These are phyloP conservation scores for Chaetothyriales sp. DNA, from an alignment of 2,329 filamentous ascomycete genomes.

Conservation along the genomic window DNA sequence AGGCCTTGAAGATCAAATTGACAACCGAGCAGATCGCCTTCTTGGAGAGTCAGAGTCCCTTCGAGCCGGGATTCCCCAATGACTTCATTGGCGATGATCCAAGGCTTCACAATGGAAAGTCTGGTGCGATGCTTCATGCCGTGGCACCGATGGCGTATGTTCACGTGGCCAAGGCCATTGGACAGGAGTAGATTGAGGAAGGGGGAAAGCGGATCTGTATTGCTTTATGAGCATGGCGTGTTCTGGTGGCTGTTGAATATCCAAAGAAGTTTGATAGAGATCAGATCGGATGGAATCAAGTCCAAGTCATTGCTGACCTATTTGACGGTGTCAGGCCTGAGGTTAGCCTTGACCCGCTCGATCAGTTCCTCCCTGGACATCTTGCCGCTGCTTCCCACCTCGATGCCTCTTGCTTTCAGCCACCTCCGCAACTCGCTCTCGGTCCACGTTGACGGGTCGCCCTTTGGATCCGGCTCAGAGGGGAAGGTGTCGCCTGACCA, in stretches of 20 bases:
- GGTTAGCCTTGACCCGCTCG: constrained; percentile 54
- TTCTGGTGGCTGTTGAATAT: too few species aligned
- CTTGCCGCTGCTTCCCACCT: constrained; percentile 41
- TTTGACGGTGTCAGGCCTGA: constrained; percentile 29
- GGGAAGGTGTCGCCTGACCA: constrained; percentile 81
- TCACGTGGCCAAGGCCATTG: constrained; percentile 2
- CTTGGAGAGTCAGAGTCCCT: constrained; percentile 47
- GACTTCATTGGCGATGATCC: constrained; percentile 6
- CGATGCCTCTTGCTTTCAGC: constrained; percentile 57
- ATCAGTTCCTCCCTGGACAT: constrained; percentile 50
- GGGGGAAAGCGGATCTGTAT: not conserved
- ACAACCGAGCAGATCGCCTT: constrained; percentile 47
- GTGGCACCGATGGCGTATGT: constrained; percentile 1
- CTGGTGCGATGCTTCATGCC: not conserved
- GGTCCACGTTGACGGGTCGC: constrained; percentile 60
- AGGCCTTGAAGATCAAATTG: constrained; percentile 47
- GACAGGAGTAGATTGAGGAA: constrained; percentile 1
- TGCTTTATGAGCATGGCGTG: not conserved
- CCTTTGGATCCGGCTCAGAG: constrained; percentile 55
- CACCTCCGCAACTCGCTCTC: constrained; percentile 64
- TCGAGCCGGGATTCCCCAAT: constrained; percentile 52
- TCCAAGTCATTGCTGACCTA: not conserved
- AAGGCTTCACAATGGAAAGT: not conserved
- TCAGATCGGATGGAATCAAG: too few species aligned
- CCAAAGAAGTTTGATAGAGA: too few species aligned